phyloP scores from a whole-genome alignment of 352 stramenopile species.

The Phytophthora sojae region DNA sequence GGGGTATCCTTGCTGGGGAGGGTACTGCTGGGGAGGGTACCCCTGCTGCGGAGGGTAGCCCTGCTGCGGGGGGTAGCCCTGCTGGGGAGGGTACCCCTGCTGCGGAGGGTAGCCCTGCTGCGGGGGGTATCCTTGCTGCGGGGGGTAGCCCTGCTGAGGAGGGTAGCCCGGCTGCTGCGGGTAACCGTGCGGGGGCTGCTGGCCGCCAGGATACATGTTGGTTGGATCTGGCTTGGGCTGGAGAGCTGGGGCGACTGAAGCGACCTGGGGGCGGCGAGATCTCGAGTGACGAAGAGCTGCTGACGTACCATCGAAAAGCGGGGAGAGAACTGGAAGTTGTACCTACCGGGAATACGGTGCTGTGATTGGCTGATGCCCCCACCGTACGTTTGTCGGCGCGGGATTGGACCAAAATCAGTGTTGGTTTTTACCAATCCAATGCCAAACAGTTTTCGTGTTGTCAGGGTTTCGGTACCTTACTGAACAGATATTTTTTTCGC shows the following conservation, averaged over 20 bases:
- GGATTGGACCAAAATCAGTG: constrained; percentile 18
- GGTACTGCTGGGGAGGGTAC: too few species aligned
- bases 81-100: too few species aligned
- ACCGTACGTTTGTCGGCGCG: neutral
- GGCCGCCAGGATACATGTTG: constrained; percentile 35
- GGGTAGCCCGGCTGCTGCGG: constrained; percentile 46
- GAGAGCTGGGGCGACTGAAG: too few species aligned
- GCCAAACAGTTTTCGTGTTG: neutral
- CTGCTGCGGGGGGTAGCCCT: too few species aligned
- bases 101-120: too few species aligned
- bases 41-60: too few species aligned
- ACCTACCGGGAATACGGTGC: constrained; percentile 3
- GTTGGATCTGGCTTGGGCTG: constrained; percentile 7
- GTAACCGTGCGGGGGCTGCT: constrained; percentile 34
- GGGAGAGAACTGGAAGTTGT: constrained; percentile 13
- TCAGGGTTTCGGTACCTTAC: too few species aligned
- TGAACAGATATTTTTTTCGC: too few species aligned
- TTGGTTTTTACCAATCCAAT: neutral
- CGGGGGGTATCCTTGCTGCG: too few species aligned
- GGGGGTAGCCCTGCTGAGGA: constrained; percentile 43
- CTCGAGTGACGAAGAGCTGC: neutral
- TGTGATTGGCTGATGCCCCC: constrained; percentile 18
- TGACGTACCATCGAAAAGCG: constrained; percentile 20
- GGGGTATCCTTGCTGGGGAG: too few species aligned
- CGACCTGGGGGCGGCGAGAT: neutral